These are phyloP conservation scores for Trichoderma semiorbis DNA, from an alignment of 2,329 filamentous ascomycete species.

Conservation along the genomic window DNA sequence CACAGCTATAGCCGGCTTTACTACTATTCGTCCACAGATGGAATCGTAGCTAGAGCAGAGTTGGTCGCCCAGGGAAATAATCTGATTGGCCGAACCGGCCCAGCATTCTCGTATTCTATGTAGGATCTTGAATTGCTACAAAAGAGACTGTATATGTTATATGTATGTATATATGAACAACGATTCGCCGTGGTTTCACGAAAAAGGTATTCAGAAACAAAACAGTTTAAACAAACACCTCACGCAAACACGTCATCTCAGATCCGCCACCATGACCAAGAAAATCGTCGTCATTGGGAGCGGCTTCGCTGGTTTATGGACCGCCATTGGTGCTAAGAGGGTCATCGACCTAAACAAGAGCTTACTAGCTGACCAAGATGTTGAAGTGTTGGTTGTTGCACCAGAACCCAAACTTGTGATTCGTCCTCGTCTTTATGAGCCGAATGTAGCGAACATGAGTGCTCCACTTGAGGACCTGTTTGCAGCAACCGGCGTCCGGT, in stretches of 20 bases:
- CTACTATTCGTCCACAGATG: neutral
- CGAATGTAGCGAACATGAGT: neutral
- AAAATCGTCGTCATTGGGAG: neutral
- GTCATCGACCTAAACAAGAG: neutral
- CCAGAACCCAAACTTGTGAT: neutral
- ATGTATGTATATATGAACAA: neutral
- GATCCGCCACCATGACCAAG: neutral
- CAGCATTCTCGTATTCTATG: neutral
- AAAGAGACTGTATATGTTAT: neutral
- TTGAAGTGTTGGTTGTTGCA: neutral
- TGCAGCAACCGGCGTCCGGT: neutral
- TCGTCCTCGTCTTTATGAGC: neutral
- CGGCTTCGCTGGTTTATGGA: neutral
- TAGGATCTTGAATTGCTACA: neutral
- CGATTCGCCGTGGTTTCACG: neutral
- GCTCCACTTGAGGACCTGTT: neutral
- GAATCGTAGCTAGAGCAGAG: neutral
- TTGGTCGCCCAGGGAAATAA: neutral
- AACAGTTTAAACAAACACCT: neutral
- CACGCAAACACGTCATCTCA: neutral
- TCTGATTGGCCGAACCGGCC: neutral
- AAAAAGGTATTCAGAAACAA: neutral
- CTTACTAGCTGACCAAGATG: neutral
- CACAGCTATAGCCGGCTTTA: neutral
- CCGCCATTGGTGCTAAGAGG: neutral